Evolutionary conservation across 208 protist species (phyloP).

Genomic region (Trypanosoma cruzi): DNA sequence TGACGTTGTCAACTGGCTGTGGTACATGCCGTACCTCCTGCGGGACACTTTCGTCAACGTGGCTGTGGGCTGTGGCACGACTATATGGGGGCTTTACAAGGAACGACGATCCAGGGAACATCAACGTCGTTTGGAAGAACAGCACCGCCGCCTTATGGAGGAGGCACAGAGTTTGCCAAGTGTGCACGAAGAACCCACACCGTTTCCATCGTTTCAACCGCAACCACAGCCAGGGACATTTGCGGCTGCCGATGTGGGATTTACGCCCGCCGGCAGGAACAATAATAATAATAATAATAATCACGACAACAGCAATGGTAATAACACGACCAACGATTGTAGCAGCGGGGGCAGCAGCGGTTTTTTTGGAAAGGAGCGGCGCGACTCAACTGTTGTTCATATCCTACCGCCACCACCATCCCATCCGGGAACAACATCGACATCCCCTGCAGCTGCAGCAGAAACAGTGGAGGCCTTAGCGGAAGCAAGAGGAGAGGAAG

Average conservation of each 20-base stretch:
- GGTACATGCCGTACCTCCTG: constrained; percentile 42
- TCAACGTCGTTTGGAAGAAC: constrained; percentile 31
- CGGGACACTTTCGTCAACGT: constrained; percentile 28
- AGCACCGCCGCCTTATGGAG: constrained; percentile 16
- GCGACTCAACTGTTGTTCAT: neutral
- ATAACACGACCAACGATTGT: constrained; percentile 2
- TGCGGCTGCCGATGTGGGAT: neutral
- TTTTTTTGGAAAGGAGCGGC: neutral
- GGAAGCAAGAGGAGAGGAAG: neutral
- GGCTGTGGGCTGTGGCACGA: constrained; percentile 12
- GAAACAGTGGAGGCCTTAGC: neutral
- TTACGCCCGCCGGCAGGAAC: too few species aligned
- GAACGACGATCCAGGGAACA: constrained; percentile 26
- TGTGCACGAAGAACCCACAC: neutral
- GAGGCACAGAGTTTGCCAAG: neutral
- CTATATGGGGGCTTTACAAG: constrained; percentile 17
- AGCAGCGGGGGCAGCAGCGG: neutral
- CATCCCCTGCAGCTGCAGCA: neutral
- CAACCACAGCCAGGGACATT: too few species aligned
- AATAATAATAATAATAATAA: constrained; percentile 5
- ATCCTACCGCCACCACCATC: neutral
- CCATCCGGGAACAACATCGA: too few species aligned
- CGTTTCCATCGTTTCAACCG: neutral
- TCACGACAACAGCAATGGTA: constrained; percentile 12
- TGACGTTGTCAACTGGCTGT: constrained; percentile 59